Conservation (phyloP, 1,284 basidiomycete genomes). For the Peniophora sp. region DNA sequence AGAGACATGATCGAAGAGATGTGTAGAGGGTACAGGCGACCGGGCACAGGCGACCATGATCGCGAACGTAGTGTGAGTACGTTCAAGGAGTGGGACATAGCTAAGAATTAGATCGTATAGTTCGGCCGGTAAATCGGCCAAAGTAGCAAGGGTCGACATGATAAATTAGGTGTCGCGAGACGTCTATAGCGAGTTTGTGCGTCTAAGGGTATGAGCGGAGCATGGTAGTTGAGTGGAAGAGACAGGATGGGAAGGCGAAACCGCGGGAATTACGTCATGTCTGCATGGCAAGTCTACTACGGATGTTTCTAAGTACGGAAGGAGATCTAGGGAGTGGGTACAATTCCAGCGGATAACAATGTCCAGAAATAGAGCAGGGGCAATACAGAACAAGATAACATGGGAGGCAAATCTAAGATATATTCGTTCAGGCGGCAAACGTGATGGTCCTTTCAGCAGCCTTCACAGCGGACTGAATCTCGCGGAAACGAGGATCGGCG, state of each 20-base stretch:
- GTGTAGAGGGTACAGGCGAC: constrained; percentile 39
- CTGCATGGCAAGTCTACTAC: too few relatives aligned
- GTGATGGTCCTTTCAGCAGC: not conserved
- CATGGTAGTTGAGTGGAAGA: not conserved
- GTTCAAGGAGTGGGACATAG: constrained; percentile 29
- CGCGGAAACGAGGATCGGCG: not conserved
- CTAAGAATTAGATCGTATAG: constrained; percentile 47
- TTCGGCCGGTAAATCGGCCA: constrained; percentile 44
- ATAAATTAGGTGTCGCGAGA: not conserved
- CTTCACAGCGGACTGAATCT: not conserved
- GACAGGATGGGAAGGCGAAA: not conserved
- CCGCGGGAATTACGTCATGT: not conserved
- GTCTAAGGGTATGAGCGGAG: not conserved
- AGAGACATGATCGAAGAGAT: constrained; percentile 43
- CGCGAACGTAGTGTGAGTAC: constrained; percentile 37
- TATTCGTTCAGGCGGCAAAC: not conserved
- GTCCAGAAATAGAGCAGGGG: not conserved
- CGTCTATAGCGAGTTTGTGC: not conserved
- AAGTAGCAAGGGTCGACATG: not conserved
- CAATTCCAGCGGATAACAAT: not conserved
- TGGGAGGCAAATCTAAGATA: not conserved
- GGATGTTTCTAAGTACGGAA: not conserved
- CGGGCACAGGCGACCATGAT: constrained; percentile 48
- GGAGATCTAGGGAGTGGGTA: not conserved
- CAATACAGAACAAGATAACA: not conserved